Conservation (phyloP, 179 eudicot genomes). For the Beta macrorhiza region DNA sequence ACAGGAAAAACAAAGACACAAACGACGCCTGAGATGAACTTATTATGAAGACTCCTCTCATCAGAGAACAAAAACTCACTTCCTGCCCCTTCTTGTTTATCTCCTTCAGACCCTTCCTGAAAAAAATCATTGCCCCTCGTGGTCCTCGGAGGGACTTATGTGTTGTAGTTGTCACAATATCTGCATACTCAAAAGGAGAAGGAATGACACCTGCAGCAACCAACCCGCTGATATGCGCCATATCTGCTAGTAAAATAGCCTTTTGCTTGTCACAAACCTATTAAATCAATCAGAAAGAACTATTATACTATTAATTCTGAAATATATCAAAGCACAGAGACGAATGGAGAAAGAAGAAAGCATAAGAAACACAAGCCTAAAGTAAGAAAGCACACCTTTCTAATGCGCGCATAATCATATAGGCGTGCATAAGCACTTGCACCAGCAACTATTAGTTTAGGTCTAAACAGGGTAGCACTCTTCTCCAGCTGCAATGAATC, state of each 20-base stretch:
- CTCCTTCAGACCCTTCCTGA: conserved; percentile 89
- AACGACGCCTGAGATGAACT: background rate
- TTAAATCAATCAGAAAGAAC: background rate
- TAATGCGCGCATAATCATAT: conserved; percentile 80
- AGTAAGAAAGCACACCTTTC: conserved; percentile 52
- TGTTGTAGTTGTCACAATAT: conserved; percentile 93
- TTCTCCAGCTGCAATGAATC: conserved; percentile 69
- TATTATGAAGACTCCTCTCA: background rate
- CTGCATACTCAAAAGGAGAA: conserved; percentile 95
- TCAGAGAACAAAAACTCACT: conserved; percentile 39
- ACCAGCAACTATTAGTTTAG: conserved; percentile 91
- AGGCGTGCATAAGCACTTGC: conserved; percentile 98
- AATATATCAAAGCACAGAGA: conserved; percentile 6
- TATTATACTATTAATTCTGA: background rate
- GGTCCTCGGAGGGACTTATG: conserved; percentile 98
- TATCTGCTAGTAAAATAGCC: conserved; percentile 89
- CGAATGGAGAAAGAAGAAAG: background rate
- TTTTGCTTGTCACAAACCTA: conserved; percentile 97
- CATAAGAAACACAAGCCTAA: background rate
- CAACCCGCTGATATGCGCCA: conserved; percentile 98
- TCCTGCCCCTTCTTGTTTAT: conserved; percentile 88
- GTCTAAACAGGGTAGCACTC: conserved; percentile 89
- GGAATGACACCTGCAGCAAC: conserved; percentile 95
- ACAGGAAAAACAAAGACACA: background rate
- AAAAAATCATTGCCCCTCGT: conserved; percentile 97